Evolutionary conservation across 2,329 filamentous ascomycete species (phyloP).

Genomic region (Graphium sp.): DNA sequence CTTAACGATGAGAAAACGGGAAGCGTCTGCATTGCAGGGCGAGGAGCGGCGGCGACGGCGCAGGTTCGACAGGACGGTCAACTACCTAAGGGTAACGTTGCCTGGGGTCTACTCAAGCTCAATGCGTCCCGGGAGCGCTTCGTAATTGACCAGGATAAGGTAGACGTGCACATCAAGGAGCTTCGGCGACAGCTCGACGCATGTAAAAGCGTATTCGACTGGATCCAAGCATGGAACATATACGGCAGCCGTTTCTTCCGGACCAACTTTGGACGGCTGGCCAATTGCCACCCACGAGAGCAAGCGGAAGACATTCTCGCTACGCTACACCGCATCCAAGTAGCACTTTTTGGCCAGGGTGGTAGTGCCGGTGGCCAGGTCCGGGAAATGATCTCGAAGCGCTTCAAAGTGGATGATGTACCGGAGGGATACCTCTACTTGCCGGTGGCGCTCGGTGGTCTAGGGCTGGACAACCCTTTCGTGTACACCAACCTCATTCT

Average conservation of each 20-base stretch:
- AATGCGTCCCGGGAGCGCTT: constrained; percentile 34
- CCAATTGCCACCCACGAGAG: constrained; percentile 30
- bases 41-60: constrained; percentile 6
- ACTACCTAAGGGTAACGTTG: constrained; percentile 29
- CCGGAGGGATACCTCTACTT: constrained; percentile 29
- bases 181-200: constrained; percentile 39
- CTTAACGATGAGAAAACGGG: constrained; percentile 37
- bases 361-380: constrained; percentile 36
- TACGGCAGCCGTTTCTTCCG: constrained; percentile 34
- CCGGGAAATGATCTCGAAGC: constrained; percentile 28
- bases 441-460: constrained; percentile 25
- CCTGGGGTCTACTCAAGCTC: constrained; percentile 39
- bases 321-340: constrained; percentile 30
- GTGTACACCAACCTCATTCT: constrained; percentile 20
- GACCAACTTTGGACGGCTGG: constrained; percentile 31
- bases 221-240: constrained; percentile 31
- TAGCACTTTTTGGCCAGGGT: constrained; percentile 23
- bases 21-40: constrained; percentile 22
- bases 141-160: constrained; percentile 39
- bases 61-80: too few species aligned
- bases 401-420: constrained; percentile 28
- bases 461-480: constrained; percentile 27
- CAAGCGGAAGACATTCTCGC: constrained; percentile 34
- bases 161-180: constrained; percentile 42
- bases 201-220: constrained; percentile 29